Evolutionary conservation across 2,329 filamentous ascomycete genomes (phyloP).

Genomic region (Dothiorella sarmentorum): DNA sequence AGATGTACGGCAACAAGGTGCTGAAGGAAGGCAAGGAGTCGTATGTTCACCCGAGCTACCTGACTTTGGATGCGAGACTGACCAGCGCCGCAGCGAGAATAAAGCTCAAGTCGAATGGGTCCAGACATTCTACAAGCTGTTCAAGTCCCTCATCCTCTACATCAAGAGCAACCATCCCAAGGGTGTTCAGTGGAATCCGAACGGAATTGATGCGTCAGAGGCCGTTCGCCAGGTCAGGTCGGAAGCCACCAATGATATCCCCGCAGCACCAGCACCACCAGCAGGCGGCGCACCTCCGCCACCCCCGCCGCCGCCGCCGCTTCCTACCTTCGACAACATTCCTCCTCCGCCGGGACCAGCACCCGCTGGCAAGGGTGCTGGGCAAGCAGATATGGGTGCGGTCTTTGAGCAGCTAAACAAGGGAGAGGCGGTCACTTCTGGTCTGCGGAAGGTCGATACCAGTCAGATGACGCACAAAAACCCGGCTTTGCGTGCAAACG

Average conservation of each 20-base stretch:
- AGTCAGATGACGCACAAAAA: conserved; percentile 99
- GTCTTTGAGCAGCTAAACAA: conserved; percentile 92
- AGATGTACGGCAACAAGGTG: conserved; percentile 94
- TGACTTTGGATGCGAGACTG: neutral
- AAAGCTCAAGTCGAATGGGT: conserved; percentile 76
- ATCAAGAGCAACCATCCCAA: conserved; percentile 77
- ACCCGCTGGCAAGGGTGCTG: conserved; percentile 38
- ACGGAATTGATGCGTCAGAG: conserved; percentile 68
- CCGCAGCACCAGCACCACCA: conserved; percentile 50
- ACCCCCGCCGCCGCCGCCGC: conserved; percentile 68
- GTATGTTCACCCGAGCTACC: conserved; percentile 42
- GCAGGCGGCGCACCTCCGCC: conserved; percentile 56
- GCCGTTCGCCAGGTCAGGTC: conserved; percentile 58
- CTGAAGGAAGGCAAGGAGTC: conserved; percentile 86
- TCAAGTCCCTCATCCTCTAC: conserved; percentile 78
- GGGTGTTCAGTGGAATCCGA: conserved; percentile 84
- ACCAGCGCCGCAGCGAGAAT: neutral
- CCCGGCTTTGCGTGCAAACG: conserved; percentile 72
- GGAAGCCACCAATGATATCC: conserved; percentile 29
- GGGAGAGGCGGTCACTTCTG: conserved; percentile 81
- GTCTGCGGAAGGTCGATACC: conserved; percentile 88
- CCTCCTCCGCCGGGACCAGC: conserved; percentile 58
- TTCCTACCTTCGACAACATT: conserved; percentile 31
- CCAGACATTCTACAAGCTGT: conserved; percentile 86
- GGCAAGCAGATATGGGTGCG: conserved; percentile 65